Evolutionary conservation across 1,284 basidiomycete species (phyloP).

Genomic region (Heterobasidion annosum): DNA sequence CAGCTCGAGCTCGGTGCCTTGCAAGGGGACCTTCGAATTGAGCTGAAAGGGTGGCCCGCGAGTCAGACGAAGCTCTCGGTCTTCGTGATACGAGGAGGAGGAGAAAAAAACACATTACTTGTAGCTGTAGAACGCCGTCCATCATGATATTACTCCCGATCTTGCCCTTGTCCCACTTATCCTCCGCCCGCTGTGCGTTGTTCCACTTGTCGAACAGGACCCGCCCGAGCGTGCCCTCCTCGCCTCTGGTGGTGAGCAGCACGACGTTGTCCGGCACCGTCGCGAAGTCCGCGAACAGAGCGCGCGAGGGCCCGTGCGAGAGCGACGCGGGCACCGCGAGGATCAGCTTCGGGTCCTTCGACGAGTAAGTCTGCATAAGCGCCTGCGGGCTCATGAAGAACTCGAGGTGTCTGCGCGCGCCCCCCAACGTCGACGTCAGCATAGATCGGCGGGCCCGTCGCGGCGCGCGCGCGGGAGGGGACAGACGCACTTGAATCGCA

Average conservation of each 20-base stretch:
- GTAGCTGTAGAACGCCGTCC: constrained; percentile 58
- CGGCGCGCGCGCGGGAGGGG: background rate
- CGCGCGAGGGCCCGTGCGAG: constrained; percentile 87
- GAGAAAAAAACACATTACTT: constrained; percentile 32
- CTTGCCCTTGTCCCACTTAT: constrained; percentile 82
- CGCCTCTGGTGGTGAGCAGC: constrained; percentile 70
- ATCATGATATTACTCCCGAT: constrained; percentile 81
- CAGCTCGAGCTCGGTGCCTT: constrained; percentile 80
- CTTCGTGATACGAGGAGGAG: background rate
- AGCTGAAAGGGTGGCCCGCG: constrained; percentile 40
- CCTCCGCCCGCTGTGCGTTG: constrained; percentile 60
- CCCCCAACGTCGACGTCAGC: background rate
- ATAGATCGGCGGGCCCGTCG: too few relatives aligned
- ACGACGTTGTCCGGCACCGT: constrained; percentile 77
- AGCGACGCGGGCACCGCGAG: constrained; percentile 88
- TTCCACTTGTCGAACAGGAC: constrained; percentile 87
- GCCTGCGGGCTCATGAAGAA: constrained; percentile 82
- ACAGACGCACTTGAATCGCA: constrained; percentile 58
- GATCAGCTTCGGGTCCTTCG: constrained; percentile 86
- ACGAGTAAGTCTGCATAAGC: constrained; percentile 75
- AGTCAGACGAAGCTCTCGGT: background rate
- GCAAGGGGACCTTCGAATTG: constrained; percentile 81
- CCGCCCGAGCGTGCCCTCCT: constrained; percentile 75
- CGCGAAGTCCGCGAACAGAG: constrained; percentile 81
- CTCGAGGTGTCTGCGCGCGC: constrained; percentile 63